Conservation (phyloP, 169 alveolate species). For the Babesia bovis region DNA sequence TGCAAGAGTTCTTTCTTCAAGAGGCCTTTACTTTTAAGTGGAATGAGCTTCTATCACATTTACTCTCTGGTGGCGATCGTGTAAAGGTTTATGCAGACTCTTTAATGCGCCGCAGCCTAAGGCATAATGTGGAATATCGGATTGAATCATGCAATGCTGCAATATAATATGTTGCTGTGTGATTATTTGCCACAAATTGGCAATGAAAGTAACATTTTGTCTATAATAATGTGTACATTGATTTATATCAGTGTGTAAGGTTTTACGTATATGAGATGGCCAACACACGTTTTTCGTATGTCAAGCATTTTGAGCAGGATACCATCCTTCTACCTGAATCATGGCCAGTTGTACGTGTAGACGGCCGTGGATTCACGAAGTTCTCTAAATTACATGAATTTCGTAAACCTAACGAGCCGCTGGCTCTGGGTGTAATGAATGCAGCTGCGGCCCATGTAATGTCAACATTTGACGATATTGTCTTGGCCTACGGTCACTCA, state of each 20-base stretch:
- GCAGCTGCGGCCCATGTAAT: slow-evolving; percentile 89
- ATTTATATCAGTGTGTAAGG: background rate
- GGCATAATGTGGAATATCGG: slow-evolving; percentile 17
- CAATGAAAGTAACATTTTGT: too few species aligned
- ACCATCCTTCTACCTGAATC: slow-evolving; percentile 81
- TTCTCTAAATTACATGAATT: slow-evolving; percentile 87
- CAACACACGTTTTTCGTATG: slow-evolving; percentile 84
- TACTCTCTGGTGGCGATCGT: background rate
- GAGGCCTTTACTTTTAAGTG: slow-evolving; percentile 38
- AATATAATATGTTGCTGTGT: background rate
- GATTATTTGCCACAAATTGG: background rate
- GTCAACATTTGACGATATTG: slow-evolving; percentile 88
- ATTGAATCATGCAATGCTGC: background rate
- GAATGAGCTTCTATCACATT: slow-evolving; percentile 30
- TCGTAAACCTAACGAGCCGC: slow-evolving; percentile 92
- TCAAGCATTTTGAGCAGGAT: slow-evolving; percentile 89
- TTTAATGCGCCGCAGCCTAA: slow-evolving; percentile 23
- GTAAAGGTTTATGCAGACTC: slow-evolving; percentile 11
- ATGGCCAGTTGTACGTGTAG: slow-evolving; percentile 91
- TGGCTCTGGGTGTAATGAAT: slow-evolving; percentile 87
- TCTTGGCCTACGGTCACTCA: slow-evolving; percentile 92
- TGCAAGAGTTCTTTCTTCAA: slow-evolving; percentile 46
- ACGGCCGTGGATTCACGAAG: slow-evolving; percentile 91
- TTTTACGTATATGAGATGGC: slow-evolving; percentile 24
- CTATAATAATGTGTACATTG: too few species aligned